phyloP scores from a whole-genome alignment of 176 grass and related monocot species.

The Areca catechu region DNA sequence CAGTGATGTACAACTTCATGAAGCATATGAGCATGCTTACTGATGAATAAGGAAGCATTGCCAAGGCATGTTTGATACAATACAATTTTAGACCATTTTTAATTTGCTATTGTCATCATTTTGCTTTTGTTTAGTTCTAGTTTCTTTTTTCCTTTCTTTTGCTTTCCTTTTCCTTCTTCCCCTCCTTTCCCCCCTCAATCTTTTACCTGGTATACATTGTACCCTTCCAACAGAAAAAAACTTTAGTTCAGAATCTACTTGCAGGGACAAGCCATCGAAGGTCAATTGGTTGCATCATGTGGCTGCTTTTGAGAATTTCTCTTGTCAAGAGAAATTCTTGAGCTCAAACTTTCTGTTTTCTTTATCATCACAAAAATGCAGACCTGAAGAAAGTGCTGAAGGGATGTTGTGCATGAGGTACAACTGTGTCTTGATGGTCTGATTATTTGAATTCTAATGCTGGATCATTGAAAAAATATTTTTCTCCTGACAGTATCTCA shows the following conservation, averaged over 20 bases:
- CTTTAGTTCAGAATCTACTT: constrained; percentile 18
- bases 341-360: constrained; percentile 73
- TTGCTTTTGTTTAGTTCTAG: too few species aligned
- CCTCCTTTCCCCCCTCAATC: too few species aligned
- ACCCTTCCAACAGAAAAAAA: not conserved
- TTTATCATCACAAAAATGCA: constrained; percentile 58
- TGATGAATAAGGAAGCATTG: constrained; percentile 4
- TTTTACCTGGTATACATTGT: not conserved
- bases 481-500: not conserved
- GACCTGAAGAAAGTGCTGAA: constrained; percentile 23
- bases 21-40: not conserved
- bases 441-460: constrained; percentile 3
- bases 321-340: constrained; percentile 45
- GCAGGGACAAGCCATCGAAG: constrained; percentile 32
- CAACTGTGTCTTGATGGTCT: constrained; percentile 2
- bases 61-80: constrained; percentile 2
- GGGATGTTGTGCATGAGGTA: constrained; percentile 52
- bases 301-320: constrained; percentile 32
- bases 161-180: too few species aligned
- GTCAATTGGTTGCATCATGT: constrained; percentile 60
- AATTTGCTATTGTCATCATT: not conserved
- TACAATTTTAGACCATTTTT: not conserved
- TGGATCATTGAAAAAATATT: not conserved
- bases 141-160: too few species aligned
- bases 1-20: not conserved